Evolutionary conservation across 2,329 filamentous ascomycete genomes (phyloP).

Genomic region (Myriangium duriaei): DNA sequence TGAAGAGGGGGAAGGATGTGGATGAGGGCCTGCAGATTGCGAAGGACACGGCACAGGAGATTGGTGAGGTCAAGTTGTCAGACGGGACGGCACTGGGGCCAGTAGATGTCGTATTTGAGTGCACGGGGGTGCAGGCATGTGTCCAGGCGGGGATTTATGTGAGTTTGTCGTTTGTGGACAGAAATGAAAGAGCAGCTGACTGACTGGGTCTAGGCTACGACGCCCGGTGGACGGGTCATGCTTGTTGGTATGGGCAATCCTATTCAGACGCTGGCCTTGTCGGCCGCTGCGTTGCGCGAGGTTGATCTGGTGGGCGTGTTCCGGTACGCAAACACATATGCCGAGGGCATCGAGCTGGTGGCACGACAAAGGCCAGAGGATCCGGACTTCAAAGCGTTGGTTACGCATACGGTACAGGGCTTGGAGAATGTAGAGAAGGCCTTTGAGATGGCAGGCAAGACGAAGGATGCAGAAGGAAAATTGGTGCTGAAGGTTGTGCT

Average conservation of each 20-base stretch:
- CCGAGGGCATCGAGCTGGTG: conserved; percentile 52
- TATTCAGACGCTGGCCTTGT: conserved; percentile 61
- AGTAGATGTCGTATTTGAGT: conserved; percentile 61
- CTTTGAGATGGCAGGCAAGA: conserved; percentile 58
- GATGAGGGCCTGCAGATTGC: conserved; percentile 43
- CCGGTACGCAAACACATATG: conserved; percentile 64
- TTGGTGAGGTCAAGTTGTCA: conserved; percentile 26
- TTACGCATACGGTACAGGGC: conserved; percentile 61
- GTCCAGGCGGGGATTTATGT: conserved; percentile 64
- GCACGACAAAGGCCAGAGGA: conserved; percentile 36
- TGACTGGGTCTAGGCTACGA: conserved; percentile 36
- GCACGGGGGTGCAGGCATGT: conserved; percentile 62
- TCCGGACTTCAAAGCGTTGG: conserved; percentile 54
- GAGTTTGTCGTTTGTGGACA: too few species aligned
- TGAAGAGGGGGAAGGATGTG: conserved; percentile 33
- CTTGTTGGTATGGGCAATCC: conserved; percentile 72
- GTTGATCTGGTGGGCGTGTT: conserved; percentile 70
- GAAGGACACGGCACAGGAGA: conserved; percentile 35
- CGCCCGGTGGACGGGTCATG: conserved; percentile 58
- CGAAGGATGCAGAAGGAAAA: conserved; percentile 53
- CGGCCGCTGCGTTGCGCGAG: conserved; percentile 59
- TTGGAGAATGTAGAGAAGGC: conserved; percentile 49
- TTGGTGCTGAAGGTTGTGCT: conserved; percentile 60
- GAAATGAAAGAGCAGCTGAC: neutral
- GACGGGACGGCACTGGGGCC: conserved; percentile 33